phyloP scores from a whole-genome alignment of 345 rosid species.

The Litchi chinensis region DNA sequence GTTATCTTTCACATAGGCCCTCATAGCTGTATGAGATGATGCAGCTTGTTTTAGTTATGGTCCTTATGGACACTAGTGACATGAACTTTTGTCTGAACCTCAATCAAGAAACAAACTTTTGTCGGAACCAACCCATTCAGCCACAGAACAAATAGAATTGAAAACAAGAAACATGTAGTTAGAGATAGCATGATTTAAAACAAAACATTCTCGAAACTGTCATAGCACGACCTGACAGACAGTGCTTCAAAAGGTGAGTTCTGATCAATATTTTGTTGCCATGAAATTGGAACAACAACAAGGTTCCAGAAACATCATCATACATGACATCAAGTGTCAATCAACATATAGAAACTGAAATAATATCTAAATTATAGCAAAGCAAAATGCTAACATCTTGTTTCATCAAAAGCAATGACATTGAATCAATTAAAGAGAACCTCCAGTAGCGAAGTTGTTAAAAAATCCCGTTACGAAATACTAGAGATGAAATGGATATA shows the following conservation, averaged over 20 bases:
- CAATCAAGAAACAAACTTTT: no score
- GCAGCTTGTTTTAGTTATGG: background rate
- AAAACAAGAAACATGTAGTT: background rate
- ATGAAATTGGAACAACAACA: background rate
- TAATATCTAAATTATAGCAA: background rate
- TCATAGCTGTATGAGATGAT: background rate
- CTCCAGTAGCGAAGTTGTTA: background rate
- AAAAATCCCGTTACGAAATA: background rate
- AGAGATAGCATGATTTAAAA: no score
- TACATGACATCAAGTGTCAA: background rate
- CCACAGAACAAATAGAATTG: background rate
- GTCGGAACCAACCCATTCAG: background rate
- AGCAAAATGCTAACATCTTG: background rate
- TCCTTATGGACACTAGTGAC: background rate
- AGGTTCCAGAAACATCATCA: conserved; percentile 2
- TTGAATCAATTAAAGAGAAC: background rate
- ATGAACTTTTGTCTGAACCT: background rate
- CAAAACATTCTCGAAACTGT: no score
- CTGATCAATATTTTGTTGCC: background rate
- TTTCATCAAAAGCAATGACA: background rate
- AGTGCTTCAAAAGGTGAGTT: background rate
- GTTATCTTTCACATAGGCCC: background rate
- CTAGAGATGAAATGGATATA: conserved; percentile 19
- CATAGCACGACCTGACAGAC: background rate
- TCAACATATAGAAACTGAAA: background rate